Evolutionary conservation across 176 grass and related monocot genomes (phyloP).

Genomic region (Rhynchospora breviuscula): DNA sequence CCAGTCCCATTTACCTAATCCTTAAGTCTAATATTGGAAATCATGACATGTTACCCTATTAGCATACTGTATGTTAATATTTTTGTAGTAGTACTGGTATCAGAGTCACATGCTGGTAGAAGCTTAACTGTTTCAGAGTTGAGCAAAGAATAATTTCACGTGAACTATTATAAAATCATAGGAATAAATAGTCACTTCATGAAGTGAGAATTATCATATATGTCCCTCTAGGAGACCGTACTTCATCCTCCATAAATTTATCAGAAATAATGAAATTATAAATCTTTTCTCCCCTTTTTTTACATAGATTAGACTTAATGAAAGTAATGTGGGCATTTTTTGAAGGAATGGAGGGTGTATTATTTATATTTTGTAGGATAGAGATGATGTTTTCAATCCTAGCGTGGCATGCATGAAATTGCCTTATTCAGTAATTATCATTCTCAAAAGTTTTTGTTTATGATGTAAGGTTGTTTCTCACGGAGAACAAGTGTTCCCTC

Average conservation of each 20-base stretch:
- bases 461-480: slow-evolving; percentile 76
- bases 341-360: not conserved
- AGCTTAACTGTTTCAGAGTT: not conserved
- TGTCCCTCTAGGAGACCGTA: not conserved
- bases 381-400: not conserved
- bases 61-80: not conserved
- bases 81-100: not conserved
- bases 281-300: not conserved
- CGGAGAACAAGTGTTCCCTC: slow-evolving; percentile 83
- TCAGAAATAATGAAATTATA: not conserved
- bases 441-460: slow-evolving; percentile 4
- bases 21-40: not conserved
- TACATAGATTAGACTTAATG: not conserved
- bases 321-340: not conserved
- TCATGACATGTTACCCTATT: not conserved
- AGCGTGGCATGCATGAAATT: not conserved
- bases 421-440: not conserved
- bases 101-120: not conserved
- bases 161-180: not conserved
- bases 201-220: not conserved
- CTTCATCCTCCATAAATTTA: not conserved
- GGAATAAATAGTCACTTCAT: not conserved
- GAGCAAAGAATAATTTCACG: not conserved
- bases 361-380: slow-evolving; percentile 5
- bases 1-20: not conserved